Evolutionary conservation across 495 filamentous ascomycete genomes (phyloP).

Genomic region (Pseudomonodictys pantanalensis): DNA sequence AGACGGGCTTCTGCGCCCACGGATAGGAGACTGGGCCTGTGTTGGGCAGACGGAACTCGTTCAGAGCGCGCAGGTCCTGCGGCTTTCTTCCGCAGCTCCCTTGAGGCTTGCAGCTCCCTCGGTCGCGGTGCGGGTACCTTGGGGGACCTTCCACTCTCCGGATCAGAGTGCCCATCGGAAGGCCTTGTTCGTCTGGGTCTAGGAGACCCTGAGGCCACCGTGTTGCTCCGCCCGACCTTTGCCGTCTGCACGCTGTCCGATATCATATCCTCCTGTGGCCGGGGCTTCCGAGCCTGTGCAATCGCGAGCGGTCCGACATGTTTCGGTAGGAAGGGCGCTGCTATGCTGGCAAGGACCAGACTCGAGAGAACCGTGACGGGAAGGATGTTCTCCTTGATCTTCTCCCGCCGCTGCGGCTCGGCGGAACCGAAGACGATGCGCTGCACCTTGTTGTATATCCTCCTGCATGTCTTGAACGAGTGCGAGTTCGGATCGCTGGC

Average conservation of each 20-base stretch:
- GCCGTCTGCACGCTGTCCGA: slow-evolving; percentile 51
- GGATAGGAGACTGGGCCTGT: slow-evolving; percentile 26
- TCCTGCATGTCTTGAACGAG: slow-evolving; percentile 67
- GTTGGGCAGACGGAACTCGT: slow-evolving; percentile 30
- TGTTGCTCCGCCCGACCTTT: slow-evolving; percentile 61
- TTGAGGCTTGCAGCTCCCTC: slow-evolving; percentile 11
- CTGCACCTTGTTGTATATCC: slow-evolving; percentile 77
- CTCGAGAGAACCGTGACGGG: slow-evolving; percentile 70
- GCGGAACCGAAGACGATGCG: slow-evolving; percentile 70
- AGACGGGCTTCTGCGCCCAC: slow-evolving; percentile 40
- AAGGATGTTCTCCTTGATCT: slow-evolving; percentile 70
- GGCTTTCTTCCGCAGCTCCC: slow-evolving; percentile 24
- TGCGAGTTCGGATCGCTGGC: slow-evolving; percentile 63
- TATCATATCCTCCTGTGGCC: slow-evolving; percentile 54
- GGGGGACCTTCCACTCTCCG: slow-evolving; percentile 17
- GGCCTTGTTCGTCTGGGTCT: slow-evolving; percentile 48
- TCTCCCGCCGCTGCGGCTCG: slow-evolving; percentile 59
- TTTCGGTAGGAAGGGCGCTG: slow-evolving; percentile 45
- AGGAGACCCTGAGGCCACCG: slow-evolving; percentile 49
- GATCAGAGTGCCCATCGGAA: slow-evolving; percentile 41
- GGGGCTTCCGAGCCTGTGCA: slow-evolving; percentile 68
- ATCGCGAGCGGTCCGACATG: slow-evolving; percentile 68
- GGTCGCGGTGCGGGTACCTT: slow-evolving; percentile 14
- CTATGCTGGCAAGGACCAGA: slow-evolving; percentile 64
- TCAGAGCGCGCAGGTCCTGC: slow-evolving; percentile 18